These are phyloP conservation scores for Exserohilum rostratum DNA, from an alignment of 2,329 filamentous ascomycete genomes.

Conservation along the genomic window DNA sequence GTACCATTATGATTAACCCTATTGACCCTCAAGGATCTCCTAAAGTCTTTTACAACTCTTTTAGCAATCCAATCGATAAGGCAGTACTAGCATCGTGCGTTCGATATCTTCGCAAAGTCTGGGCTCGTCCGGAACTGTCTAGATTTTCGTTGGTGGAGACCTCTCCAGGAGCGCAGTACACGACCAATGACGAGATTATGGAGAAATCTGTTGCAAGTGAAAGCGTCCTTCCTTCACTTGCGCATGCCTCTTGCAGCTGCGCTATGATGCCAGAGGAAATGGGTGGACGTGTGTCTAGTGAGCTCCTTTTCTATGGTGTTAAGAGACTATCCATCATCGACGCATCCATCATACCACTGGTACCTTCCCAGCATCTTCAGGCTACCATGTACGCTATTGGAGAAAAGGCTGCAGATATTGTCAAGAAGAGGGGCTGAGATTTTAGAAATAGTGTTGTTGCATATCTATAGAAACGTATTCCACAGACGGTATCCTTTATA, in stretches of 20 bases:
- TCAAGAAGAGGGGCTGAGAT: constrained; percentile 25
- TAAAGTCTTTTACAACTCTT: constrained; percentile 36
- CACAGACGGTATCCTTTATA: background rate
- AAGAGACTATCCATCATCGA: constrained; percentile 37
- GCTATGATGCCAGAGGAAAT: constrained; percentile 43
- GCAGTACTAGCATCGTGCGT: constrained; percentile 42
- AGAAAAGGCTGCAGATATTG: constrained; percentile 43
- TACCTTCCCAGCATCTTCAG: constrained; percentile 42
- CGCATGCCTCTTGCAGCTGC: constrained; percentile 36
- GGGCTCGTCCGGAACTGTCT: constrained; percentile 34
- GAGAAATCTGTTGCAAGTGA: constrained; percentile 20
- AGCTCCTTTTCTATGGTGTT: constrained; percentile 40
- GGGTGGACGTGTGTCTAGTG: constrained; percentile 36
- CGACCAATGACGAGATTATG: constrained; percentile 36
- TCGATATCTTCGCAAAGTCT: constrained; percentile 43
- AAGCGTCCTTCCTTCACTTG: constrained; percentile 29
- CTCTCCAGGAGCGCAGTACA: constrained; percentile 34
- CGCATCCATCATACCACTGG: constrained; percentile 40
- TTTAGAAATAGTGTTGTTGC: background rate
- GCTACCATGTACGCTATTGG: constrained; percentile 42
- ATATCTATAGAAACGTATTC: too few relatives aligned
- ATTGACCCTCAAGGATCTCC: constrained; percentile 34
- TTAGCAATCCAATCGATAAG: constrained; percentile 40
- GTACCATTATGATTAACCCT: constrained; percentile 38
- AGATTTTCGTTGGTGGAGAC: constrained; percentile 31